phyloP scores from a whole-genome alignment of 768 basidiomycete genomes.

The Stropharia rugosoannulata region DNA sequence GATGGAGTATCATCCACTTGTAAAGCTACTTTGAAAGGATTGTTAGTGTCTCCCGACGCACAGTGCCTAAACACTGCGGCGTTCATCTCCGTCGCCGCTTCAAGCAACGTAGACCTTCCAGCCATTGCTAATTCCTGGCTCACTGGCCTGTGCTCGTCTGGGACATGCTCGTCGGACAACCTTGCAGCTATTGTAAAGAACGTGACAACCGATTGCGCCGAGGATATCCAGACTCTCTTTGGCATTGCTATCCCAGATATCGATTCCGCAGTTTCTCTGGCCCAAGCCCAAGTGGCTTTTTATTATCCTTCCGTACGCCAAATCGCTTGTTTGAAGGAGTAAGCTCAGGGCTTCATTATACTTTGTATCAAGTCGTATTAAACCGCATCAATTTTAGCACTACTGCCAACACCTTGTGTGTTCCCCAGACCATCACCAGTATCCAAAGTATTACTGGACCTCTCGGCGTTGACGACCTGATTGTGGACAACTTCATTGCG shows the following conservation, averaged over 20 bases:
- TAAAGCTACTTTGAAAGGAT: conserved; percentile 5
- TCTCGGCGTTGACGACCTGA: conserved; percentile 24
- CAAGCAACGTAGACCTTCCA: conserved; percentile 37
- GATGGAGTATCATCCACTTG: conserved; percentile 9
- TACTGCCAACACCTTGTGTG: conserved; percentile 41
- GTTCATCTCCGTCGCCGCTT: conserved; percentile 22
- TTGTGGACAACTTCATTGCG: conserved; percentile 15
- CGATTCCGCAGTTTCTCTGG: conserved; percentile 10
- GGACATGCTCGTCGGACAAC: conserved; percentile 55
- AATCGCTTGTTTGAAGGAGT: conserved; percentile 59
- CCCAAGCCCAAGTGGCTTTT: conserved; percentile 30
- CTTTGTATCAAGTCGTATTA: too few relatives aligned
- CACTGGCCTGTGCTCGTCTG: conserved; percentile 46
- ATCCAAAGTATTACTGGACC: conserved; percentile 39
- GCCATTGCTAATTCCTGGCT: conserved; percentile 57
- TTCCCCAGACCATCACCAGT: conserved; percentile 46
- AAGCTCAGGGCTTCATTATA: conserved; percentile 3
- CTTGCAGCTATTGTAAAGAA: conserved; percentile 51
- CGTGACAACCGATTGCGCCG: conserved; percentile 42
- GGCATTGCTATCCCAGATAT: conserved; percentile 15
- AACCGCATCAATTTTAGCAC: conserved; percentile 6
- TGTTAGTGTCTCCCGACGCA: conserved; percentile 18
- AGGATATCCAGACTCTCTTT: conserved; percentile 31
- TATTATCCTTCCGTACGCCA: conserved; percentile 49
- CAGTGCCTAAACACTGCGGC: conserved; percentile 40